Percentiles rank a stretch among this genome's conserved stretches.
Evolutionary conservation across 148 eudicot species (phyloP).

Genomic region (Camellia granthamiana): DNA sequence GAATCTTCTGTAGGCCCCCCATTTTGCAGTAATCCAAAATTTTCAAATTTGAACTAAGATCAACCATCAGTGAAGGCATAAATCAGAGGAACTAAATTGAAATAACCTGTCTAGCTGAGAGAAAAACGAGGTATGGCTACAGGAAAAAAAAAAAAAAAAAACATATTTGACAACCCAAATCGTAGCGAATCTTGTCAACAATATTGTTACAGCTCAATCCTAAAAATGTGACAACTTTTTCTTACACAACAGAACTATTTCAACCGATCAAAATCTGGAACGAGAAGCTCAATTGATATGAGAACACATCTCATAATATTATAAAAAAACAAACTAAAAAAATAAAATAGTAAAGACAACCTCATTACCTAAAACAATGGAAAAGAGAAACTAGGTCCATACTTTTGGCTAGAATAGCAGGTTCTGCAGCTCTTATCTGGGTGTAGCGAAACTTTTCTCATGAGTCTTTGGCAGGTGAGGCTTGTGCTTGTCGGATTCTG

Average conservation of each 20-base stretch:
- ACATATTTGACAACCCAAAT: not conserved
- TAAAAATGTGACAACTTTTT: not conserved
- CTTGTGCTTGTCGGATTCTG: constrained; percentile 53
- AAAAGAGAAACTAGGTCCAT: not conserved
- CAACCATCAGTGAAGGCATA: not conserved
- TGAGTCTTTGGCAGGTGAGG: constrained; percentile 37
- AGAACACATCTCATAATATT: not conserved
- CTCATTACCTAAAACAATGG: not conserved
- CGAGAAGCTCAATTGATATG: not conserved
- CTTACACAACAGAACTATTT: not conserved
- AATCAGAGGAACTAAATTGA: not conserved
- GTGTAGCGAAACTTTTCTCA: constrained; percentile 20
- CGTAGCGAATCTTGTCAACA: not conserved
- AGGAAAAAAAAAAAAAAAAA: not conserved
- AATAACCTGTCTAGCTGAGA: not conserved
- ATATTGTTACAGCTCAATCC: not conserved
- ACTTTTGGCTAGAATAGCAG: constrained; percentile 2
- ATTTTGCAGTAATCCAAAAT: not conserved
- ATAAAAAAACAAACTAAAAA: not conserved
- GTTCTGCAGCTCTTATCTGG: not conserved
- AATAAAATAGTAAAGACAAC: not conserved
- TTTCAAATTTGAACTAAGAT: constrained; percentile 3
- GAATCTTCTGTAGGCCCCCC: constrained; percentile 5
- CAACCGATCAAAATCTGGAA: not conserved
- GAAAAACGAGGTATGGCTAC: not conserved